Evolutionary conservation across 805 yeast genomes (phyloP).

Genomic region (Cyberlindnera americana): DNA sequence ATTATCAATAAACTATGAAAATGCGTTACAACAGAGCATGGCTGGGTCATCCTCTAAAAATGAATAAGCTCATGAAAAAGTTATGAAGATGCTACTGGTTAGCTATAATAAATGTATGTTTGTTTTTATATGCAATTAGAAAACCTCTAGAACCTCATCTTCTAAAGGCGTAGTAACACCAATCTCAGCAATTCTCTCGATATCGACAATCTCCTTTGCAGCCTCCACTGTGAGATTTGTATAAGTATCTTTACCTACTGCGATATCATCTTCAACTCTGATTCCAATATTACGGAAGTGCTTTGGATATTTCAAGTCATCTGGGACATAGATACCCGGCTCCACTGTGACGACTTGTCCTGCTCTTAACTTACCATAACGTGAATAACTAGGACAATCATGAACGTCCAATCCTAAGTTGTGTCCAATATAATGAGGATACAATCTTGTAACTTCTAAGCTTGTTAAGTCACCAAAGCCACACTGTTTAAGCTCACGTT

Average conservation of each 20-base stretch:
- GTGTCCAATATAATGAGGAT: constrained; percentile 96
- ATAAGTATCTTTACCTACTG: constrained; percentile 58
- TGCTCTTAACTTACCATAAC: constrained; percentile 46
- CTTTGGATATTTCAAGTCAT: constrained; percentile 63
- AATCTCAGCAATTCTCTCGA: constrained; percentile 61
- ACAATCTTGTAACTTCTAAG: constrained; percentile 53
- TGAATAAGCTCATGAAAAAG: too few species aligned
- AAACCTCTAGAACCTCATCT: constrained; percentile 38
- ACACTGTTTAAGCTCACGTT: constrained; percentile 61
- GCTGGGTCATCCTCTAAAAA: too few species aligned
- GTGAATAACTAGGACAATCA: constrained; percentile 65
- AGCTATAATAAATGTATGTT: not conserved
- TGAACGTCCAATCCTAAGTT: constrained; percentile 91
- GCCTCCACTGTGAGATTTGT: constrained; percentile 76
- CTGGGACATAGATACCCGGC: constrained; percentile 92
- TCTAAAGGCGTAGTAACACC: constrained; percentile 53
- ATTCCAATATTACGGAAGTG: constrained; percentile 87
- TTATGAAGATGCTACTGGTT: too few species aligned
- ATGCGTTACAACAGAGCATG: too few species aligned
- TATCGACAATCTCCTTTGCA: constrained; percentile 78
- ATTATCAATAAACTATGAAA: too few species aligned
- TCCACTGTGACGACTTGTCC: constrained; percentile 93
- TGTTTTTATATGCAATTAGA: constrained; percentile 2
- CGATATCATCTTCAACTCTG: constrained; percentile 92
- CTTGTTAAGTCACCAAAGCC: constrained; percentile 58